Evolutionary conservation across 192 early-diverging fungal species (phyloP).

Genomic region (Backusella tuberculispora): DNA sequence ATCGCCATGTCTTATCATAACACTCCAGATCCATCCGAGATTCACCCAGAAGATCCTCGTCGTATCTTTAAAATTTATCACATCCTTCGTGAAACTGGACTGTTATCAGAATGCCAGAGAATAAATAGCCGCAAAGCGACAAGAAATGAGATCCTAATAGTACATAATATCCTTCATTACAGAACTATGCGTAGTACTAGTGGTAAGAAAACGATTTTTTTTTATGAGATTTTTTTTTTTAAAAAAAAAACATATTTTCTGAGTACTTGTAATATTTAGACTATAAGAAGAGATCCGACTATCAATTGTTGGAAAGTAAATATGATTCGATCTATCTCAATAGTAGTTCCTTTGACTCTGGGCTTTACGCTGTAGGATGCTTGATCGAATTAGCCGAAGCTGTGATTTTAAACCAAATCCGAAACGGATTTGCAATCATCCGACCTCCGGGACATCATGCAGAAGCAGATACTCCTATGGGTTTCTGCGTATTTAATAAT

Average conservation of each 20-base stretch:
- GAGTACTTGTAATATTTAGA: neutral
- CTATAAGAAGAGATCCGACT: neutral
- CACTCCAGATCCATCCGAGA: constrained; percentile 59
- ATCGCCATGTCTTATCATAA: constrained; percentile 67
- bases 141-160: constrained; percentile 52
- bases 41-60: constrained; percentile 77
- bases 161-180: constrained; percentile 58
- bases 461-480: constrained; percentile 72
- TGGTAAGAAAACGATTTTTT: constrained; percentile 39
- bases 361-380: constrained; percentile 76
- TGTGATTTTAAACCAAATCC: constrained; percentile 64
- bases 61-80: constrained; percentile 73
- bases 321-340: constrained; percentile 78
- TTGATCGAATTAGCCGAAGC: constrained; percentile 72
- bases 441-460: constrained; percentile 96
- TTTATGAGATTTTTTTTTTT: neutral
- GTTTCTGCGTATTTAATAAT: constrained; percentile 92
- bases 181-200: constrained; percentile 44
- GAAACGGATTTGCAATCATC: constrained; percentile 86
- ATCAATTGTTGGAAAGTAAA: constrained; percentile 40
- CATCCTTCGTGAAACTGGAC: constrained; percentile 50
- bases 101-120: constrained; percentile 49
- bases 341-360: constrained; percentile 61
- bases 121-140: constrained; percentile 51
- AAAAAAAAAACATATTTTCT: neutral